Evolutionary conservation across 345 rosid genomes (phyloP), one percentile per base, ranked within the genome.

Genomic region (Clarkia xantiana): DNA sequence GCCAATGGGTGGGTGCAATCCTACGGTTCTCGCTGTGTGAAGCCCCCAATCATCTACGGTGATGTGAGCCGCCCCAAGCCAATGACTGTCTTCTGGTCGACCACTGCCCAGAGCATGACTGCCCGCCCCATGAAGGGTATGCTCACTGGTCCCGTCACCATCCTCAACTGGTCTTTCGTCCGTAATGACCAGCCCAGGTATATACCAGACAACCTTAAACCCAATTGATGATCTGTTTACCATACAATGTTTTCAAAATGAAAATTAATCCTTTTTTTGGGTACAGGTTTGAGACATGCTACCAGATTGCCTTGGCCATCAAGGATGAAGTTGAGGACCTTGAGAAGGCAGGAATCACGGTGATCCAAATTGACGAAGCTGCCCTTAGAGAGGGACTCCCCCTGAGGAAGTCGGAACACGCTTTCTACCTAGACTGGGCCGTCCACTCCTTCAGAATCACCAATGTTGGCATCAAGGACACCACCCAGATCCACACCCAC

Each of bases 101-200:
- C 95, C 42, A 54, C 63, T 11, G 97, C 95, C 34, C 97, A 90
- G 64, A 86, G 95, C 78, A 77, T 90, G 94, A 83, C 97, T 45
- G 40, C 76, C 45, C 86, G 95, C 70, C 95, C 95, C 34, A 90
- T 90, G 97, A 90, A 90, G 76, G 97, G 97, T 44, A 90, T 90
- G 97, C 97, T 90, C 71, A 90, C 95, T 13, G 97, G 97, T 47
- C 97, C 97, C 16, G 97, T 90, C 63, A 90, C 97, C 62, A 90
- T 85, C 62, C 86, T 90, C 53, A 86, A 90, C 84, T 90, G 97
- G 97, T 90, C 97, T 57, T 90, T 90, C 17, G 95, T 90, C 54
- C 66, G 95, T 47, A 90, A 90, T 47, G 95, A 89, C 75, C 97
- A 89, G 62, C 97, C 95, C 13, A 82, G 95, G 97, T 89, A 84